A percentile compares a stretch with the other conserved stretches of the same genome.
These are phyloP conservation scores for Stephania japonica DNA, from an alignment of 164 flowering plant species.

Conservation along the genomic window DNA sequence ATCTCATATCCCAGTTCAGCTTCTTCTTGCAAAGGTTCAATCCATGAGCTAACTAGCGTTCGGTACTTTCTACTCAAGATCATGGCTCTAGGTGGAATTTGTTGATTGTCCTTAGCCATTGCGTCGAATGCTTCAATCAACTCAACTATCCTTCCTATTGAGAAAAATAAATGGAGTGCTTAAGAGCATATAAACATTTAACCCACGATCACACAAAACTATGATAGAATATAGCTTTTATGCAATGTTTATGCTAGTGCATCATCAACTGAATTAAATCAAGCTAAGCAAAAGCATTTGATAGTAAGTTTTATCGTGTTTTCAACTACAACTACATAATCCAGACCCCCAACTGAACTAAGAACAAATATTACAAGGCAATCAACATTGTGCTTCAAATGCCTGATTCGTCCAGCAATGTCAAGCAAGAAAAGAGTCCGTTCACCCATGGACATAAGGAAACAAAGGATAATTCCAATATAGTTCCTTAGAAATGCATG, in stretches of 20 bases:
- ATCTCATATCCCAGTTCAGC: constrained; percentile 95
- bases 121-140: constrained; percentile 89
- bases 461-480: neutral
- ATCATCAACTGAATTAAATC: no score
- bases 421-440: neutral
- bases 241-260: neutral
- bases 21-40: constrained; percentile 96
- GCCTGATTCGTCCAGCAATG: neutral
- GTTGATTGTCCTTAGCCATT: constrained; percentile 83
- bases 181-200: constrained; percentile 12
- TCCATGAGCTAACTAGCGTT: constrained; percentile 95
- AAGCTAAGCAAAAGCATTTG: no score
- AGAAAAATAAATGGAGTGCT: constrained; percentile 13
- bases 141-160: constrained; percentile 80
- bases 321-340: no score
- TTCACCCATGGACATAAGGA: neutral
- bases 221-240: neutral
- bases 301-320: no score
- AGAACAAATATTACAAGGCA: neutral
- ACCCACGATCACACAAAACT: neutral
- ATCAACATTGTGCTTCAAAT: neutral
- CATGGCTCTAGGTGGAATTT: constrained; percentile 93
- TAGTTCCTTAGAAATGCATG: neutral
- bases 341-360: no score
- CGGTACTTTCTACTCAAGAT: constrained; percentile 89